These are phyloP conservation scores for Solanum aculeatissimum DNA, from an alignment of 305 asterid genomes.

Conservation along the genomic window DNA sequence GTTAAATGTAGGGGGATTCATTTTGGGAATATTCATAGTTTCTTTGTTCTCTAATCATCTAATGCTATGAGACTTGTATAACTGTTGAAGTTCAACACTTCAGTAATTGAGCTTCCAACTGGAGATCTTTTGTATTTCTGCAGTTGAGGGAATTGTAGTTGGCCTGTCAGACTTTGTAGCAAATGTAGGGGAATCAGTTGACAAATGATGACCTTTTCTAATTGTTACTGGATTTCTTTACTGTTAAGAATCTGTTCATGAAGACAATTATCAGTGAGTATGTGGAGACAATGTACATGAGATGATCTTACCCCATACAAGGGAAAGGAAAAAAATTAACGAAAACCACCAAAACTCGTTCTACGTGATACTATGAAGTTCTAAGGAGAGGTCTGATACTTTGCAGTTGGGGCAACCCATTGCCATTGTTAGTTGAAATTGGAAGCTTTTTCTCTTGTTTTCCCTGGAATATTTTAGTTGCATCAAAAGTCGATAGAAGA, in stretches of 20 bases:
- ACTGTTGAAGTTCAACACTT: neutral
- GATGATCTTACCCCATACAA: neutral
- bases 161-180: neutral
- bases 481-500: neutral
- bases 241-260: neutral
- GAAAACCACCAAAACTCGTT: neutral
- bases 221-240: neutral
- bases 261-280: neutral
- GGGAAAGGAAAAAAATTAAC: neutral
- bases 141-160: neutral
- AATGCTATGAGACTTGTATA: neutral
- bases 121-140: neutral
- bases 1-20: neutral
- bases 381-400: neutral
- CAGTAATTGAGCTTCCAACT: neutral
- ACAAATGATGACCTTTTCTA: neutral
- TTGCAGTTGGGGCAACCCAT: neutral
- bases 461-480: neutral
- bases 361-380: neutral
- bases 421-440: neutral
- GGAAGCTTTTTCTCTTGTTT: neutral
- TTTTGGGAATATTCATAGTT: neutral
- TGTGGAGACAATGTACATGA: neutral
- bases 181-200: neutral
- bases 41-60: neutral